These are phyloP conservation scores for Funneliformis geosporum DNA, from an alignment of 192 early-diverging fungal species.

Conservation along the genomic window DNA sequence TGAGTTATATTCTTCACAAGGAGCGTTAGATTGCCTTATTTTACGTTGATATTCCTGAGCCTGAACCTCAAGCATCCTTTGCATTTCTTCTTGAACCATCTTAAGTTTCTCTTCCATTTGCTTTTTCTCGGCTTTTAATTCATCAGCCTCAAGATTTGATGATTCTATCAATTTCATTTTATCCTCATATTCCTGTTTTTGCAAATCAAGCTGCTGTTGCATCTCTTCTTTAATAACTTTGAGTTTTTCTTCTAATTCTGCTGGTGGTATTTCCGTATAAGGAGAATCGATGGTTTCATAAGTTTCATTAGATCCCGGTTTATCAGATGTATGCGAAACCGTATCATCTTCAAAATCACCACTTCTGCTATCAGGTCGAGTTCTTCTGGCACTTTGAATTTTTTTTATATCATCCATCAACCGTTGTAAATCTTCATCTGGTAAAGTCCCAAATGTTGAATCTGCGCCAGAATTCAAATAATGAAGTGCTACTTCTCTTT, in stretches of 20 bases:
- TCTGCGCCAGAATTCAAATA: slow-evolving; percentile 37
- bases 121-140: slow-evolving; percentile 43
- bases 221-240: slow-evolving; percentile 54
- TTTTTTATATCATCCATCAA: slow-evolving; percentile 60
- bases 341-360: slow-evolving; percentile 47
- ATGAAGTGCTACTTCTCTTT: slow-evolving; percentile 65
- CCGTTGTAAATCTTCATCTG: slow-evolving; percentile 58
- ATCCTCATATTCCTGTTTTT: slow-evolving; percentile 57
- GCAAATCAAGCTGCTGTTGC: slow-evolving; percentile 49
- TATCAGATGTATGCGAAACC: too few relatives aligned
- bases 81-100: slow-evolving; percentile 54
- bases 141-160: slow-evolving; percentile 44
- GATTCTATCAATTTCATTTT: slow-evolving; percentile 51
- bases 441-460: slow-evolving; percentile 48
- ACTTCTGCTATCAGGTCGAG: slow-evolving; percentile 52
- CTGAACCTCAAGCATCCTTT: slow-evolving; percentile 53
- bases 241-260: slow-evolving; percentile 48
- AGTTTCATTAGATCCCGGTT: slow-evolving; percentile 36
- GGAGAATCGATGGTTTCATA: slow-evolving; percentile 28
- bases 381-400: slow-evolving; percentile 51
- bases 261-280: slow-evolving; percentile 42
- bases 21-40: slow-evolving; percentile 43
- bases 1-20: slow-evolving; percentile 41
- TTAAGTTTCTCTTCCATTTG: slow-evolving; percentile 48
- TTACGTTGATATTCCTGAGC: slow-evolving; percentile 53